Evolutionary conservation across 768 basidiomycete species (phyloP).

Genomic region (Termitomyces sp.): DNA sequence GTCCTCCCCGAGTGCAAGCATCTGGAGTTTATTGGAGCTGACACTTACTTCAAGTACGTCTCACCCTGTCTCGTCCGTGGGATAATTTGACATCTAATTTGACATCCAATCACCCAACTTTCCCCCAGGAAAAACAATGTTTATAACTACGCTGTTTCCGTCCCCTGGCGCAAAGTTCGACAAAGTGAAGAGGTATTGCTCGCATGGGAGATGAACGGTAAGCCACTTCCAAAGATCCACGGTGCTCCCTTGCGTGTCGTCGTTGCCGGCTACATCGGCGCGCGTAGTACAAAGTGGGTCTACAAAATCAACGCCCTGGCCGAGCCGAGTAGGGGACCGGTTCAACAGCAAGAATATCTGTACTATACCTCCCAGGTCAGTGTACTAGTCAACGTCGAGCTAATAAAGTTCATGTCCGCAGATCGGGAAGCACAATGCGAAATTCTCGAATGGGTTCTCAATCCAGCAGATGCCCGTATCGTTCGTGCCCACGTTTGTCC

Average conservation of each 20-base stretch:
- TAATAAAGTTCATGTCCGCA: conserved; percentile 11
- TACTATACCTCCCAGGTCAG: conserved; percentile 44
- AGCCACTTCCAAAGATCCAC: conserved; percentile 44
- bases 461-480: conserved; percentile 57
- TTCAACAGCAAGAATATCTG: conserved; percentile 47
- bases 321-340: conserved; percentile 44
- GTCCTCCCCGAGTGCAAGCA: conserved; percentile 41
- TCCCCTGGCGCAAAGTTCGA: conserved; percentile 43
- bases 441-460: conserved; percentile 49
- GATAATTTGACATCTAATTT: neutral
- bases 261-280: conserved; percentile 49
- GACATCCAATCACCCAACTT: neutral
- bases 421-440: conserved; percentile 48
- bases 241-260: conserved; percentile 46
- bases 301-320: conserved; percentile 44
- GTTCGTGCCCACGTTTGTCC: conserved; percentile 23
- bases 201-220: conserved; percentile 48
- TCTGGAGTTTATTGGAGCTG: conserved; percentile 51
- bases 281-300: conserved; percentile 49
- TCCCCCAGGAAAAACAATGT: conserved; percentile 25
- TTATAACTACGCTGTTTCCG: conserved; percentile 39
- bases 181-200: conserved; percentile 42
- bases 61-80: neutral
- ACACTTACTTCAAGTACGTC: conserved; percentile 49
- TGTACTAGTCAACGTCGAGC: neutral